Evolutionary conservation across 495 filamentous ascomycete species (phyloP).

Genomic region (Xylaria nigripes): DNA sequence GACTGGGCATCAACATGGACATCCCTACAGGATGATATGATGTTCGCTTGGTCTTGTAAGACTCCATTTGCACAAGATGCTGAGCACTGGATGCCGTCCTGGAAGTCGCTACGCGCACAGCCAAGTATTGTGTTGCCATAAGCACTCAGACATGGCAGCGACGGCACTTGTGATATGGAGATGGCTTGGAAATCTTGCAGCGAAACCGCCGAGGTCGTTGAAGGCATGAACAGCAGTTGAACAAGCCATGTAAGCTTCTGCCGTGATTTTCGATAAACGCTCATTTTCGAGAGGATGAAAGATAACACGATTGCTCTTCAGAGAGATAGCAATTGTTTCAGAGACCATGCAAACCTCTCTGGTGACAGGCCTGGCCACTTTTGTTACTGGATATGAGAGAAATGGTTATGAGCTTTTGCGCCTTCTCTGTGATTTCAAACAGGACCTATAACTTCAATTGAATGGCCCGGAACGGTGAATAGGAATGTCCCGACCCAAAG

Average conservation of each 20-base stretch:
- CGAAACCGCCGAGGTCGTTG: slow-evolving; percentile 31
- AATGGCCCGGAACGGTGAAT: background rate
- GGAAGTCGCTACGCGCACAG: slow-evolving; percentile 32
- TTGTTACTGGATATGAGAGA: background rate
- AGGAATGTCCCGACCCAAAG: background rate
- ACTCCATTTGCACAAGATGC: slow-evolving; percentile 28
- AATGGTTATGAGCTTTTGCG: background rate
- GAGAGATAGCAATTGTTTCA: background rate
- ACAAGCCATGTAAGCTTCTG: slow-evolving; percentile 15
- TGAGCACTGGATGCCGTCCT: slow-evolving; percentile 27
- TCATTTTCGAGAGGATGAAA: slow-evolving; percentile 12
- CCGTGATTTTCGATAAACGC: slow-evolving; percentile 16
- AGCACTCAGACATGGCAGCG: slow-evolving; percentile 28
- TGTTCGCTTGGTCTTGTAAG: slow-evolving; percentile 10
- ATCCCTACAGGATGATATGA: slow-evolving; percentile 26
- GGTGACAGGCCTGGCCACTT: background rate
- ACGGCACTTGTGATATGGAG: slow-evolving; percentile 27
- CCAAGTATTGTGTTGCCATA: slow-evolving; percentile 29
- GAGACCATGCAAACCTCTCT: background rate
- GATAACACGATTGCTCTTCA: too few relatives aligned
- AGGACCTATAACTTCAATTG: background rate
- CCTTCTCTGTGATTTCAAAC: background rate
- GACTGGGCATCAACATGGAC: slow-evolving; percentile 20
- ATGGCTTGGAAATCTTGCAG: slow-evolving; percentile 33
- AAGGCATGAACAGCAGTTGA: slow-evolving; percentile 23